phyloP scores from a whole-genome alignment of 2,329 filamentous ascomycete genomes.

The Trichothecium sympodiale region DNA sequence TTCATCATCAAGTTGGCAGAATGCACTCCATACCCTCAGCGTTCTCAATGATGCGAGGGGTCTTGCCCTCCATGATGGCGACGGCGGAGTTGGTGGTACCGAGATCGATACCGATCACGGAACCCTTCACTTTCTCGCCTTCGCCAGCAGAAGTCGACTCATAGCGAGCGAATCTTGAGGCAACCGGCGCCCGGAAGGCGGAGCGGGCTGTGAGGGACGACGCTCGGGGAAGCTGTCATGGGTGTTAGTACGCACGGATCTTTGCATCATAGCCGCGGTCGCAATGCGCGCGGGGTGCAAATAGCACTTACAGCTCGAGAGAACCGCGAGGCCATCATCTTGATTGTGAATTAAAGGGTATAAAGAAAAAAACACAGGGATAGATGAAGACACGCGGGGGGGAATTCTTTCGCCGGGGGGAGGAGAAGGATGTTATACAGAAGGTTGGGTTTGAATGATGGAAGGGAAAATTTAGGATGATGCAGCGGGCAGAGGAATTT shows the following conservation, averaged over 20 bases:
- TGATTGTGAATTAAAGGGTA: slow-evolving; percentile 28
- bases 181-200: slow-evolving; percentile 58
- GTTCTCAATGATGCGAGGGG: slow-evolving; percentile 95
- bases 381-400: slow-evolving; percentile 20
- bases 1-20: slow-evolving; percentile 5
- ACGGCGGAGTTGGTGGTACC: slow-evolving; percentile 98
- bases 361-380: slow-evolving; percentile 21
- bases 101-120: slow-evolving; percentile 96
- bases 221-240: slow-evolving; percentile 63
- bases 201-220: slow-evolving; percentile 57
- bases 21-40: slow-evolving; percentile 58
- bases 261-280: slow-evolving; percentile 3
- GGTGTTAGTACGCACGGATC: slow-evolving; percentile 11
- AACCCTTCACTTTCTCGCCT: slow-evolving; percentile 76
- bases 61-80: slow-evolving; percentile 94
- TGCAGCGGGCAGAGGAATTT: slow-evolving; percentile 17
- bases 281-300: neutral
- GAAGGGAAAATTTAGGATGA: slow-evolving; percentile 11
- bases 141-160: slow-evolving; percentile 47
- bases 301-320: slow-evolving; percentile 58
- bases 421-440: slow-evolving; percentile 17
- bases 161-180: slow-evolving; percentile 66
- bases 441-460: slow-evolving; percentile 8
- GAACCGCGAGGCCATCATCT: slow-evolving; percentile 63
- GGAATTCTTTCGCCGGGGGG: slow-evolving; percentile 16